Base-by-base conservation (phyloP, 1,284 basidiomycete genomes). In the Phenoliferia sp. region DNA sequence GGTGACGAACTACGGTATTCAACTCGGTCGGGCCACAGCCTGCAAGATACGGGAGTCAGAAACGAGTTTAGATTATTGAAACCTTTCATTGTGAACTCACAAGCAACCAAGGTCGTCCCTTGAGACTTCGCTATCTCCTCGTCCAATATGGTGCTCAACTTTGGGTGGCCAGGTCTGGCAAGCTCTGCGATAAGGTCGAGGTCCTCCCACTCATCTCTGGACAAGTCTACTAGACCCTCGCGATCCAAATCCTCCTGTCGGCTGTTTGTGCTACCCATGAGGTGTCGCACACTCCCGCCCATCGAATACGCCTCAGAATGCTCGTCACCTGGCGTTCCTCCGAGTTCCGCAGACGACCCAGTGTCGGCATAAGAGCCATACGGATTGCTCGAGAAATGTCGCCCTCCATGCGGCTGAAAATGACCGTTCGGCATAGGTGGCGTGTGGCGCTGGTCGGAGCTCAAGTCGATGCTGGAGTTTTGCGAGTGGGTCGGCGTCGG, bases 101-200 rank as follows among this genome's bases (percentile, higher is more conserved):
- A 75, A 10, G 71, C 71, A 3, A 76, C 73, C 26, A 69, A 66
- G 31, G 74, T 73, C 64, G 66, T 69, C 32, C 74, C 74, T 28
- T 39, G 58, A 36, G 63, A 69, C 0, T 69, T 69, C 26, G 62
- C 50, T n/a, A 76, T 68, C 58, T 76, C 75, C 16, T 71, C 70
- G 52, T 74, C 69, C 31, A 76, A 33, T 4, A 75, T 69, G 34
- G 66, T 62, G 31, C 65, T 60, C 22, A 76, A 36, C 72, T 85
- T 87, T n/a, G 91, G 90, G 74, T 87, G 86, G 0, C 91, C 91
- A 1, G 85, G 84, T 55, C 86, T 82, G 15, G 88, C 88, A 64
- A 85, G 82, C 78, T 92, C 90, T 12, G 88, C 83, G 50, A 92
- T 81, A 22, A 85, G 76, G 29, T 82, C 82, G 71, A 91, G 82